Conservation (phyloP, 2,329 filamentous ascomycete species). For the Claviceps humidiphila region DNA sequence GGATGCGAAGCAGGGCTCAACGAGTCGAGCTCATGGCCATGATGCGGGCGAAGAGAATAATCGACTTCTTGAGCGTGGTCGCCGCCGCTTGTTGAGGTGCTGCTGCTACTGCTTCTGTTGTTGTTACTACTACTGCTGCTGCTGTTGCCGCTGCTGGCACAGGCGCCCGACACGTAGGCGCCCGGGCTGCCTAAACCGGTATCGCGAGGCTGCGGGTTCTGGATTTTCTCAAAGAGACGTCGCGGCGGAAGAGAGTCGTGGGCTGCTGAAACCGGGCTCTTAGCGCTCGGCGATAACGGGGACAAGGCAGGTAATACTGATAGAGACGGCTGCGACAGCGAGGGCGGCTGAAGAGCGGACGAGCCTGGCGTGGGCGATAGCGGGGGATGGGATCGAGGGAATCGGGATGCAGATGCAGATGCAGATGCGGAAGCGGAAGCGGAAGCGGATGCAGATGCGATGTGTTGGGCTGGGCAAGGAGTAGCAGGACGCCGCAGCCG, state of each 20-base stretch:
- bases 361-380: slow-evolving; percentile 1
- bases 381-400: slow-evolving; percentile 4
- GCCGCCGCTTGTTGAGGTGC: slow-evolving; percentile 8
- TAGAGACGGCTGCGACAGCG: neutral
- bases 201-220: slow-evolving; percentile 1
- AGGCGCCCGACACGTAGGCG: slow-evolving; percentile 3
- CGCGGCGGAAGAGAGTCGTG: neutral
- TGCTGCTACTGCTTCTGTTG: too few relatives aligned
- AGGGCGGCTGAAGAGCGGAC: neutral
- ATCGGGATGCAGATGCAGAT: slow-evolving; percentile 4
- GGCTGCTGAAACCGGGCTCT: neutral
- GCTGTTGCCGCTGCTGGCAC: slow-evolving; percentile 1
- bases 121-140: too few relatives aligned
- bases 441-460: neutral
- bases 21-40: slow-evolving; percentile 15
- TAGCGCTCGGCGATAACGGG: neutral
- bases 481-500: neutral
- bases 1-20: slow-evolving; percentile 14
- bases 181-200: neutral
- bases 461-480: neutral
- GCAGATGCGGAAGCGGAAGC: neutral
- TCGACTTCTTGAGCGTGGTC: slow-evolving; percentile 8
- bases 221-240: neutral
- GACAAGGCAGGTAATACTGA: neutral
- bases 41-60: slow-evolving; percentile 1